Conservation (phyloP, 768 basidiomycete genomes). For the Tricholomella constricta region DNA sequence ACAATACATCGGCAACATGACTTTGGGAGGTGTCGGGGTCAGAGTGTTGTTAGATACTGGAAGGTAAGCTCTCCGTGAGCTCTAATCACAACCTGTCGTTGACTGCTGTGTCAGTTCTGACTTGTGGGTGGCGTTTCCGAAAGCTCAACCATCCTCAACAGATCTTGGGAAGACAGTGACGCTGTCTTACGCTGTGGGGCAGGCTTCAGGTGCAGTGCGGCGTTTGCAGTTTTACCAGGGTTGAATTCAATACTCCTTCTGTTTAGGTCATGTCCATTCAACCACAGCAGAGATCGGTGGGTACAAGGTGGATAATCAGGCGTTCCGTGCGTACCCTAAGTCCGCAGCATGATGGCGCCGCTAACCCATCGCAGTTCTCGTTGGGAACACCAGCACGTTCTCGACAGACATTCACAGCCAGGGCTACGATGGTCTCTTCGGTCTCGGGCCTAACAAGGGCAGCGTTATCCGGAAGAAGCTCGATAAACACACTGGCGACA, state of each 20-base stretch:
- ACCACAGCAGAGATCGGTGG: constrained; percentile 56
- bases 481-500: constrained; percentile 51
- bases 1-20: constrained; percentile 73
- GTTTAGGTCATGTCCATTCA: constrained; percentile 55
- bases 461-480: constrained; percentile 64
- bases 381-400: constrained; percentile 63
- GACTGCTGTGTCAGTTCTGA: constrained; percentile 54
- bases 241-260: background rate
- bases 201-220: constrained; percentile 62
- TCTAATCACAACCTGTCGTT: background rate
- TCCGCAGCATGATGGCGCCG: background rate
- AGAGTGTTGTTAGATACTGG: constrained; percentile 76
- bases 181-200: constrained; percentile 70
- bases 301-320: constrained; percentile 62
- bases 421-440: constrained; percentile 72
- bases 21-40: constrained; percentile 57
- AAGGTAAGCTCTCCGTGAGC: constrained; percentile 45
- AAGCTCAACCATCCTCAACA: constrained; percentile 46
- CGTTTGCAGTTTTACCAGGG: background rate
- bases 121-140: constrained; percentile 65
- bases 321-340: constrained; percentile 54
- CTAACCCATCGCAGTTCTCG: constrained; percentile 50
- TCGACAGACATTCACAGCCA: constrained; percentile 59
- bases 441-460: constrained; percentile 76
- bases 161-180: constrained; percentile 59